Evolutionary conservation across 257 asterid genomes (phyloP), one percentile per base, ranked within the genome.

Genomic region (Lycium ferocissimum): DNA sequence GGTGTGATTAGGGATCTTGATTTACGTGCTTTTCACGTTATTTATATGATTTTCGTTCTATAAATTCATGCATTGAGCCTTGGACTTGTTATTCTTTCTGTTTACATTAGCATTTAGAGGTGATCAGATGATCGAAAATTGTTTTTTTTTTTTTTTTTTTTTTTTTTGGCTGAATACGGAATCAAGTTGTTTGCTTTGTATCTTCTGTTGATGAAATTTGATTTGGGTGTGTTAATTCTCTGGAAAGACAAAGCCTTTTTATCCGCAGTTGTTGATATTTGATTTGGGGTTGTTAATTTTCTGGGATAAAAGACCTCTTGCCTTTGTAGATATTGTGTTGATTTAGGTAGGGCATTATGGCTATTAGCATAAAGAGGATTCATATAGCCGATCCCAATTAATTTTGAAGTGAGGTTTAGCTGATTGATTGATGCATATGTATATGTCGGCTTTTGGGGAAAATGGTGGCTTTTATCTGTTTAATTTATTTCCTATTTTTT

Each of bases 1-100:
- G 88, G 87, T 87, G 85, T 51, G 85, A 73, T 72, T 33, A 37
- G 20, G 45, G 71, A 71, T 83, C 26, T 14, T 40, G 10, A 75
- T 51, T 37, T 81, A 43, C 85, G 83, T 84, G 84, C 2, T 79
- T 79, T 56, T 63, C 78, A 78, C 56, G 35, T 22, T 69, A n/a
- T 26, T 84, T 69, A 26, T 26, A 26, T 26, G 26, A 9, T 43
- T 4, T 80, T 75, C 78, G 65, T 79, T 79, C 63, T 33, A 53
- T 26, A 78, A 53, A 78, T 26, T 14, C 73, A 40, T 82, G 73
- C 62, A 22, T 66, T 66, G 38, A 73, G 51, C 53, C 22, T 75
- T 37, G 43, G n/a, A 51, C 5, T 51, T 13, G 1, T 18, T 22
- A 51, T 76, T 76, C 9, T 51, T 49, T 75, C 22, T 78, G 57